These are phyloP conservation scores for Apiospora hydei DNA, from an alignment of 2,329 filamentous ascomycete species.

Conservation along the genomic window DNA sequence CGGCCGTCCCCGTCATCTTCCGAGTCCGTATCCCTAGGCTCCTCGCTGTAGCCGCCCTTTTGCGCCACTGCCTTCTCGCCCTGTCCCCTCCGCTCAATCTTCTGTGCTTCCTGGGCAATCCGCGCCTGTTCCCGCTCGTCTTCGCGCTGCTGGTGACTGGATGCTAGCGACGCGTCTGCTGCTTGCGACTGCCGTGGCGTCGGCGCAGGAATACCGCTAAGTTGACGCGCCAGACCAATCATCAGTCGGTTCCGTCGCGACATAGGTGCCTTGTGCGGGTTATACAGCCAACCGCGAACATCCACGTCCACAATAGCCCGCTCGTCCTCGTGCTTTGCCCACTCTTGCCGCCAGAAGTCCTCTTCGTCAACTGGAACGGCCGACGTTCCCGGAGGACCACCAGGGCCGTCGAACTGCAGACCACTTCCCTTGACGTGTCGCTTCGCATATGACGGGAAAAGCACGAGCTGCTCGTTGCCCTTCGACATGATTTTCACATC, in stretches of 20 bases:
- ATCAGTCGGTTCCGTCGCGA: slow-evolving; percentile 86
- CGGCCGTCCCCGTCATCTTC: slow-evolving; percentile 46
- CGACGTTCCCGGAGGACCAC: slow-evolving; percentile 49
- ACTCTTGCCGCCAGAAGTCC: slow-evolving; percentile 80
- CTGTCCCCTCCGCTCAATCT: slow-evolving; percentile 76
- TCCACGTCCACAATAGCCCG: slow-evolving; percentile 92
- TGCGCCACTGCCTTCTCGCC: slow-evolving; percentile 74
- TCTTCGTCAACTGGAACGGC: slow-evolving; percentile 61
- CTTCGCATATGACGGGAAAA: slow-evolving; percentile 94
- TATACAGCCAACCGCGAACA: slow-evolving; percentile 94
- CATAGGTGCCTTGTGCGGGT: slow-evolving; percentile 83
- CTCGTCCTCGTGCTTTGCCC: slow-evolving; percentile 81
- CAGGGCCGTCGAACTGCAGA: slow-evolving; percentile 41
- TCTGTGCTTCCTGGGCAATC: slow-evolving; percentile 77
- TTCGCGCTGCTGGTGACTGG: slow-evolving; percentile 53
- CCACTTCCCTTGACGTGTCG: slow-evolving; percentile 63
- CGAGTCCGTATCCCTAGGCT: slow-evolving; percentile 55
- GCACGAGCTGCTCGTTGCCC: slow-evolving; percentile 88
- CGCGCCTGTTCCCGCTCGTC: slow-evolving; percentile 65
- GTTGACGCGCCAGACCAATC: slow-evolving; percentile 83
- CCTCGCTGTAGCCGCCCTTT: slow-evolving; percentile 77
- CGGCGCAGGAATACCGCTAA: slow-evolving; percentile 85
- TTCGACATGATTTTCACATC: slow-evolving; percentile 81
- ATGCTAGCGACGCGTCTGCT: slow-evolving; percentile 37
- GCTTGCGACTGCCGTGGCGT: slow-evolving; percentile 48